These are phyloP conservation scores for Epichloe sp. DNA, from an alignment of 2,329 filamentous ascomycete species.

Conservation along the genomic window DNA sequence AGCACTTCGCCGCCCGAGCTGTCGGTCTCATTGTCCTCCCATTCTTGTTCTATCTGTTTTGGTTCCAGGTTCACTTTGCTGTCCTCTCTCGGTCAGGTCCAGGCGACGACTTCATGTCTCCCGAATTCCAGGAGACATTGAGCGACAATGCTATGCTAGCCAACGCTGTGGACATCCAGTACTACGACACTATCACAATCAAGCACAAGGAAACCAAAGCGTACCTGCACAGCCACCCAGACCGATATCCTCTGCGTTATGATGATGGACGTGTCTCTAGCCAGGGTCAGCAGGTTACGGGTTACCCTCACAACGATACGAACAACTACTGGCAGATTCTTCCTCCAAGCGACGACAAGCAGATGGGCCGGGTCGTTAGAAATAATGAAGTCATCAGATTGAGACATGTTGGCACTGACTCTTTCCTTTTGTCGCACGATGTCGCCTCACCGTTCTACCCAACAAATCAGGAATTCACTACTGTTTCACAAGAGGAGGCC, in stretches of 20 bases:
- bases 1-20: conserved; percentile 82
- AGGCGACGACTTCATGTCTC: conserved; percentile 97
- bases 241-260: conserved; percentile 84
- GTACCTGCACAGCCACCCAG: conserved; percentile 86
- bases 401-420: conserved; percentile 75
- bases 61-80: conserved; percentile 98
- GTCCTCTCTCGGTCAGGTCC: conserved; percentile 81
- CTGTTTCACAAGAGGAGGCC: conserved; percentile 59
- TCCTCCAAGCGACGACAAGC: conserved; percentile 48
- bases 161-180: conserved; percentile 75
- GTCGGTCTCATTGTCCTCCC: conserved; percentile 79
- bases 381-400: conserved; percentile 81
- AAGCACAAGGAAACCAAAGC: conserved; percentile 96
- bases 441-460: conserved; percentile 93
- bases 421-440: conserved; percentile 81
- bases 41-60: conserved; percentile 97
- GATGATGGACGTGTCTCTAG: conserved; percentile 95
- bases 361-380: conserved; percentile 52
- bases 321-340: conserved; percentile 98
- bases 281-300: conserved; percentile 95
- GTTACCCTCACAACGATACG: conserved; percentile 95
- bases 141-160: conserved; percentile 89
- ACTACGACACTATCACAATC: conserved; percentile 77
- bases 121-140: conserved; percentile 93
- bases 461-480: conserved; percentile 98